Base-by-base conservation (phyloP, 2,329 filamentous ascomycete genomes). In the Neofusicoccum cordaticola region DNA sequence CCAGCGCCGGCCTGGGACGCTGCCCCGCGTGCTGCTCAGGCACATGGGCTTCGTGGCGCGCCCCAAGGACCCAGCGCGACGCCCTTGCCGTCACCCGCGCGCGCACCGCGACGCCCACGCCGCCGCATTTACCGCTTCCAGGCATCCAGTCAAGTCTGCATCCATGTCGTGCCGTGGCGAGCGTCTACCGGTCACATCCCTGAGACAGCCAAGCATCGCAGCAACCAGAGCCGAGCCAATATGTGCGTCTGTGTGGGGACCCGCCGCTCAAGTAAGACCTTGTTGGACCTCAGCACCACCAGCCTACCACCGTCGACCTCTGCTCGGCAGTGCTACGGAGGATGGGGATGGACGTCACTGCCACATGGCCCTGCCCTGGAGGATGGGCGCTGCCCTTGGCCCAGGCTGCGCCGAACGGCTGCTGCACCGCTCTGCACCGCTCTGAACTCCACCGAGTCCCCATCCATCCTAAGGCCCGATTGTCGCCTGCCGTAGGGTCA, bases 281-380 rank as follows among this genome's bases (percentile, higher is more conserved):
- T 63, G 60, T 52, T 63, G 53, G 53, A 37, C 53, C 39, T 34
- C 19, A 34, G 39, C 53, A 17, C 37, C 27, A 37, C 27, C 42
- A 37, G 56, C 56, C 56, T 47, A 60, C 45, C 56, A 60, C 15
- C 41, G n/a, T 22, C 27, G 12, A 4, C 22, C 41, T 13, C 13
- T 45, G 41, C 61, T 56, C 51, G 61, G 61, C 50, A 53, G 61
- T 63, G 34, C 61, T 63, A 53, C 61, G 48, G 61, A 63, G 48
- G 37, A 56, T 56, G 31, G 57, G 39, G 15, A 41, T 34, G 35
- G 45, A 27, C 52, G 52, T 58, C 62, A 64, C 62, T 64, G 51
- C 62, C 62, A 64, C 62, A 64, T 64, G 62, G 62, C 62, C 51
- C 50, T 37, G 50, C 41, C 50, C 41, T 63, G 61, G 19, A 35